A percentile compares a stretch with the other conserved stretches of the same genome.
These are phyloP conservation scores for Saturnispora galanensis DNA, from an alignment of 805 yeast species.

Conservation along the genomic window DNA sequence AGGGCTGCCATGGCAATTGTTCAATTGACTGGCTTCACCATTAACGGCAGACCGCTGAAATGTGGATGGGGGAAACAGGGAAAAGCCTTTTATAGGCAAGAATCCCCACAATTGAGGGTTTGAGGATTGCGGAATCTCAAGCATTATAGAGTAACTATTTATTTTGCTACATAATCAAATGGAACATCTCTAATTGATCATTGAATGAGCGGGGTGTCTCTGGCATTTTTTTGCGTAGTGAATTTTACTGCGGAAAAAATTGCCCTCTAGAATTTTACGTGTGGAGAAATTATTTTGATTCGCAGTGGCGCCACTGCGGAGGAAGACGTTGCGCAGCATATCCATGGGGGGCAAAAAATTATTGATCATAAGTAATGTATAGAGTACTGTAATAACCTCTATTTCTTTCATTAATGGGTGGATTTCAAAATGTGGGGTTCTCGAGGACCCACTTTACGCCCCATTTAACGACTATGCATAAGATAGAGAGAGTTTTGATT, in stretches of 20 bases:
- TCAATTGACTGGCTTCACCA: slow-evolving; percentile 57
- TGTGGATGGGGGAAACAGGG: slow-evolving; percentile 74
- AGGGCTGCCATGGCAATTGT: slow-evolving; percentile 83
- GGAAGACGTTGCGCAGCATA: too few relatives aligned
- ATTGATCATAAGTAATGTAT: too few relatives aligned
- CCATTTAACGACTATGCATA: slow-evolving; percentile 20
- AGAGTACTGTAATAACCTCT: too few relatives aligned
- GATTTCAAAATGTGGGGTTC: slow-evolving; percentile 24
- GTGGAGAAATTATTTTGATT: too few relatives aligned
- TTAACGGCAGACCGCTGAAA: slow-evolving; percentile 70
- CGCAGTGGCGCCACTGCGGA: too few relatives aligned
- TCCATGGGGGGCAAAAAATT: too few relatives aligned
- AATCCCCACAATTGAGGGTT: slow-evolving; percentile 3
- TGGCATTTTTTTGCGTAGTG: too few relatives aligned
- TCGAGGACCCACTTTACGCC: slow-evolving; percentile 25
- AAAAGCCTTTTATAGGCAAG: slow-evolving; percentile 5
- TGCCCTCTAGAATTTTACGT: too few relatives aligned
- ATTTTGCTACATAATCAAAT: background rate
- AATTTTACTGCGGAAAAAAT: too few relatives aligned
- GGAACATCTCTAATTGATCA: too few relatives aligned
- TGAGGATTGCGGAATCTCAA: background rate
- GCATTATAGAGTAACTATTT: background rate
- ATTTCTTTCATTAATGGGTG: slow-evolving; percentile 19
- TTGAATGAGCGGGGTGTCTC: too few relatives aligned
- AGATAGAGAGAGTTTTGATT: slow-evolving; percentile 60